Evolutionary conservation across 2,329 filamentous ascomycete species (phyloP), one percentile per base, ranked within the genome.

Genomic region (Botrytis porri): DNA sequence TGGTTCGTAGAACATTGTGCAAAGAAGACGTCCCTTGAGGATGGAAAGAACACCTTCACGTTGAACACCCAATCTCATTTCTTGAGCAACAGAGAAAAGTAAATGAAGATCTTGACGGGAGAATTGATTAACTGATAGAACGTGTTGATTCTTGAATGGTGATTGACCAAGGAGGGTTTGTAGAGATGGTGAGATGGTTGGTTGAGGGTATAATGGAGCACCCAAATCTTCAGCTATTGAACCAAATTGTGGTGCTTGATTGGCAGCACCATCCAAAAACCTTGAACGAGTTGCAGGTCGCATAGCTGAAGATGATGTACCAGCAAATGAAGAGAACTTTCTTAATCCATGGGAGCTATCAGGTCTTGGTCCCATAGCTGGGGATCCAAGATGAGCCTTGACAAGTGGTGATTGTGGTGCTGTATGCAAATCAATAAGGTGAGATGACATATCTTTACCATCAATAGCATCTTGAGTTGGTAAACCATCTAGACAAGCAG

Each of bases 1-100:
- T 2, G 96, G 96, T 86, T 99, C 96, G 83, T 95, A 99, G 88
- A 99, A 99, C 85, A 99, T 90, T 3, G 93, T 96, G 84, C 92
- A 94, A 54, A 99, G 88, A 20, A 99, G 89, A 63, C 93, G 90
- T 41, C 95, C 94, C 79, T 92, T 93, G 75, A 99, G 89, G 73
- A 97, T 87, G 80, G 96, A 92, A 69, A 99, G 87, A 43, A 96
- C 92, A 74, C 96, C 96, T 79, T 97, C 92, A 67, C 95, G 92
- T 84, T 98, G 93, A 43, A 98, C 96, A 71, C 94, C 95, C 29
- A 97, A 88, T 43, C 95, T 93, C 95, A 99, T 98, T 84, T 99
- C 96, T 82, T 97, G 94, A 1, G 96, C 96, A 67, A 99, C 93
- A 12, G 95, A 97, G 86, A 99, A 98, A 66, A 99, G 89, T 75